Conservation (phyloP, 257 asterid genomes). For the Penstemon eatonii region DNA sequence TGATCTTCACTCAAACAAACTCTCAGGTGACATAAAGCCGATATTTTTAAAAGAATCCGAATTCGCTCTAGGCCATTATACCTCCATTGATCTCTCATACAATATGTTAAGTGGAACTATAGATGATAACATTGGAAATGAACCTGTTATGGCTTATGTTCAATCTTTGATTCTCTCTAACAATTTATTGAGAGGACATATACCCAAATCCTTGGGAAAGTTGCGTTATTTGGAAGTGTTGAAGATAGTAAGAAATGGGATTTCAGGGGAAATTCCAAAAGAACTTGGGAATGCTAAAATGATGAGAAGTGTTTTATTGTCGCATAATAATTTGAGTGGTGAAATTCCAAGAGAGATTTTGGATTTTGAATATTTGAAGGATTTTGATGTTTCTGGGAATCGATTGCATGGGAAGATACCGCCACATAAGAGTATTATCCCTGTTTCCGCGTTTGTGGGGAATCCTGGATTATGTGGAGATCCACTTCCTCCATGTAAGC, state of each 20-base stretch:
- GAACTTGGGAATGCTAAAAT: slow-evolving; percentile 45
- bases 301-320: slow-evolving; percentile 40
- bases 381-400: slow-evolving; percentile 53
- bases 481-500: slow-evolving; percentile 70
- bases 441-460: slow-evolving; percentile 45
- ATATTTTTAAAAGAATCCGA: slow-evolving; percentile 39
- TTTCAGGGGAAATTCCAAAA: slow-evolving; percentile 52
- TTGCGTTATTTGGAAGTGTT: slow-evolving; percentile 30
- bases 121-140: slow-evolving; percentile 41
- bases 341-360: slow-evolving; percentile 49
- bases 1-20: slow-evolving; percentile 67
- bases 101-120: slow-evolving; percentile 49
- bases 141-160: slow-evolving; percentile 30
- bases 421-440: slow-evolving; percentile 39
- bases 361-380: slow-evolving; percentile 44
- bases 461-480: slow-evolving; percentile 71
- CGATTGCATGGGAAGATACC: slow-evolving; percentile 62
- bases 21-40: slow-evolving; percentile 42
- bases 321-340: slow-evolving; percentile 54
- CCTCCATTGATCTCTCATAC: slow-evolving; percentile 52
- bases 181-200: slow-evolving; percentile 48
- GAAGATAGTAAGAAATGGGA: slow-evolving; percentile 36
- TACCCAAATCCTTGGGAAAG: slow-evolving; percentile 59
- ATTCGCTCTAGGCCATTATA: slow-evolving; percentile 44
- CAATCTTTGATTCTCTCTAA: slow-evolving; percentile 48